These are phyloP conservation scores for Cercospora zeae-maydis DNA, from an alignment of 2,329 filamentous ascomycete species.

Conservation along the genomic window DNA sequence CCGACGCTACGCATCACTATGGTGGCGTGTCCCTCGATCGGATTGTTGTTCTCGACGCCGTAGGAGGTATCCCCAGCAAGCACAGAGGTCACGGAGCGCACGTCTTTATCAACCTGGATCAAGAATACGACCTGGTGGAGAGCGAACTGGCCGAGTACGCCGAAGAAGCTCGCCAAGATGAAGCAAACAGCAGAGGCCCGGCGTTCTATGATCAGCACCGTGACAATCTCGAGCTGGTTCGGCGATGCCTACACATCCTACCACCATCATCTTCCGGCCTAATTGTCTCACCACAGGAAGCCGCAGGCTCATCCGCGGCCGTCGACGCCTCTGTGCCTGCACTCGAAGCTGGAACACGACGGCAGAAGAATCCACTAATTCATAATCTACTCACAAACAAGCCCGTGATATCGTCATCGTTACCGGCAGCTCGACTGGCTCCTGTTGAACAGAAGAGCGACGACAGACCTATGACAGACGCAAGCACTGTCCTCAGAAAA, in stretches of 20 bases:
- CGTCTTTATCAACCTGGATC: slow-evolving; percentile 88
- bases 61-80: slow-evolving; percentile 75
- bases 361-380: slow-evolving; percentile 78
- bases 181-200: slow-evolving; percentile 15
- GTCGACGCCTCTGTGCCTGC: slow-evolving; percentile 23
- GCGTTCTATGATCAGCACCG: slow-evolving; percentile 49
- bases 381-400: slow-evolving; percentile 96
- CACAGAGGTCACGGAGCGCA: slow-evolving; percentile 61
- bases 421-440: slow-evolving; percentile 67
- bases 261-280: slow-evolving; percentile 82
- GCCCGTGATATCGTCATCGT: slow-evolving; percentile 83
- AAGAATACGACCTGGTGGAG: slow-evolving; percentile 73
- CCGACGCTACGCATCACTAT: not conserved
- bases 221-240: slow-evolving; percentile 70
- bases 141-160: slow-evolving; percentile 45
- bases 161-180: slow-evolving; percentile 20
- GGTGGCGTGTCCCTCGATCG: slow-evolving; percentile 59
- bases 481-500: slow-evolving; percentile 77
- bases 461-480: slow-evolving; percentile 34
- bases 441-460: slow-evolving; percentile 22
- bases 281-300: slow-evolving; percentile 81
- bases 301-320: slow-evolving; percentile 57
- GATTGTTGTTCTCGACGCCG: slow-evolving; percentile 80
- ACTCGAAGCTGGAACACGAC: slow-evolving; percentile 47
- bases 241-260: slow-evolving; percentile 67